These are phyloP conservation scores for Debaryomyces hansenii DNA, from an alignment of 805 yeast genomes.

Conservation along the genomic window DNA sequence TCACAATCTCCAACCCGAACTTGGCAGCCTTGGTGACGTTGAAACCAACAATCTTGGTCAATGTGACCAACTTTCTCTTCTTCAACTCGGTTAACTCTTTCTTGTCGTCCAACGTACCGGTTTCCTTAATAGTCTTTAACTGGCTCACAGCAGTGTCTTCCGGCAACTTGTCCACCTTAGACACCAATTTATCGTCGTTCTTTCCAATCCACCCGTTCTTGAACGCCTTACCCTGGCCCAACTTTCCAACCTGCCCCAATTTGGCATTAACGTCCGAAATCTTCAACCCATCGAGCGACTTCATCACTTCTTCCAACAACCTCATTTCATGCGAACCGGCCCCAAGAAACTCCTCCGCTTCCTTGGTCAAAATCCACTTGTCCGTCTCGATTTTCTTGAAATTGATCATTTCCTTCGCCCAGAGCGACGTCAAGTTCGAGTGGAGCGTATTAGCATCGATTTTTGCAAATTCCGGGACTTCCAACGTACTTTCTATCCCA, in stretches of 20 bases:
- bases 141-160: conserved; percentile 66
- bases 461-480: conserved; percentile 56
- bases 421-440: conserved; percentile 82
- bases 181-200: conserved; percentile 75
- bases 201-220: conserved; percentile 95
- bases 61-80: conserved; percentile 82
- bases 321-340: conserved; percentile 92
- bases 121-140: conserved; percentile 54
- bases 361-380: conserved; percentile 70
- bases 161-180: conserved; percentile 58
- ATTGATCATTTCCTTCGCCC: conserved; percentile 77
- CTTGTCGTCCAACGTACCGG: conserved; percentile 58
- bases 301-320: conserved; percentile 70
- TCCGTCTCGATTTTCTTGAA: conserved; percentile 76
- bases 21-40: conserved; percentile 77
- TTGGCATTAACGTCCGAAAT: conserved; percentile 70
- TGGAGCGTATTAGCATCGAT: conserved; percentile 65
- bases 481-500: conserved; percentile 67
- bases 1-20: conserved; percentile 77
- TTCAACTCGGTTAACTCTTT: conserved; percentile 81
- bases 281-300: conserved; percentile 75
- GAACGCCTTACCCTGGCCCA: conserved; percentile 97
- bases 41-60: conserved; percentile 75
- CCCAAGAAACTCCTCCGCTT: conserved; percentile 75
- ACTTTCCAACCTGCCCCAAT: conserved; percentile 80